phyloP scores from a whole-genome alignment of 495 filamentous ascomycete species.

The Lentithecium fluviatile region DNA sequence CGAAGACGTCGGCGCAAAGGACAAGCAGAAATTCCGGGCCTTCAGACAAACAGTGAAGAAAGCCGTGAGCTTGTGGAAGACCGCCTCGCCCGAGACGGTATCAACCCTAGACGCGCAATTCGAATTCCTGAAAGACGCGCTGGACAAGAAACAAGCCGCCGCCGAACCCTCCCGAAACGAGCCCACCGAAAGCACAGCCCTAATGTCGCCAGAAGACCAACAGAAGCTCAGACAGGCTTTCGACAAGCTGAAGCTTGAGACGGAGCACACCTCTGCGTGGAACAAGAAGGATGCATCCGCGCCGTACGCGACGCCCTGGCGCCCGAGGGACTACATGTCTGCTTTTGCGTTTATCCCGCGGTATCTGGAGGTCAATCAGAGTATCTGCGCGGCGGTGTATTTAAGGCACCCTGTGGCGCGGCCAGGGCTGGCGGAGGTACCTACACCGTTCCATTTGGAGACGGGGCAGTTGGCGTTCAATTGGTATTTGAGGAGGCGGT shows the following conservation, averaged over 20 bases:
- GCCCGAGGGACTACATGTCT: slow-evolving; percentile 79
- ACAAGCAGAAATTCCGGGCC: slow-evolving; percentile 31
- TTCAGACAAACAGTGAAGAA: slow-evolving; percentile 45
- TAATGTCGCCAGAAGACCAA: slow-evolving; percentile 21
- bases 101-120: slow-evolving; percentile 57
- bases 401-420: slow-evolving; percentile 92
- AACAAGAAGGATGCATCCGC: slow-evolving; percentile 60
- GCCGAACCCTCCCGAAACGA: slow-evolving; percentile 5
- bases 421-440: slow-evolving; percentile 83
- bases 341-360: slow-evolving; percentile 92
- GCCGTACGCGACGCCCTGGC: slow-evolving; percentile 90
- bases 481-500: slow-evolving; percentile 90
- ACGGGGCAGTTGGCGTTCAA: slow-evolving; percentile 76
- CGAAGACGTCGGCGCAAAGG: slow-evolving; percentile 37
- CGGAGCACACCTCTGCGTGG: slow-evolving; percentile 42
- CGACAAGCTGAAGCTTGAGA: slow-evolving; percentile 64
- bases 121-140: slow-evolving; percentile 39
- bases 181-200: slow-evolving; percentile 8
- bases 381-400: slow-evolving; percentile 92
- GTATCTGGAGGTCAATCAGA: slow-evolving; percentile 96
- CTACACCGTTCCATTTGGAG: slow-evolving; percentile 69
- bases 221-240: slow-evolving; percentile 48
- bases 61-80: slow-evolving; percentile 53
- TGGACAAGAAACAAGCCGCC: slow-evolving; percentile 20
- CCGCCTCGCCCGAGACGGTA: slow-evolving; percentile 42